phyloP scores from a whole-genome alignment of 495 filamentous ascomycete species.

The Podospora pseudocomata region DNA sequence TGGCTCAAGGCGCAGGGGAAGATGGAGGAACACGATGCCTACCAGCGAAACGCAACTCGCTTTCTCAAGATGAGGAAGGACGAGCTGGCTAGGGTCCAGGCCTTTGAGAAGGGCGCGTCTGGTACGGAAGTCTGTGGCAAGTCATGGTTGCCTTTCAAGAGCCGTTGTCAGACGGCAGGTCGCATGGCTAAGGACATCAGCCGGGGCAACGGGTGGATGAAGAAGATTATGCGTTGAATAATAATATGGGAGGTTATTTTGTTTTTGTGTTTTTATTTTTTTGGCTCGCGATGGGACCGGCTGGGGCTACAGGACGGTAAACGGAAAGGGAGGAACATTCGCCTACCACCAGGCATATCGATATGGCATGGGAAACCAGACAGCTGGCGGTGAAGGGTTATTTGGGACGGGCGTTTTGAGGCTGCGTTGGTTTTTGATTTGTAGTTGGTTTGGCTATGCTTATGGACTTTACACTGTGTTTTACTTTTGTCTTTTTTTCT shows the following conservation, averaged over 20 bases:
- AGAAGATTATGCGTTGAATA: conserved; percentile 18
- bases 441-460: neutral
- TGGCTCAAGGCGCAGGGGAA: conserved; percentile 45
- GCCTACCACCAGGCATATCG: neutral
- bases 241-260: neutral
- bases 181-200: neutral
- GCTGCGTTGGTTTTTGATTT: neutral
- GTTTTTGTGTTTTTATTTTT: conserved; percentile 7
- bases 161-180: neutral
- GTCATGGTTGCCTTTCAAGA: neutral
- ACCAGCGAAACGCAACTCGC: conserved; percentile 37
- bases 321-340: neutral
- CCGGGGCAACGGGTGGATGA: conserved; percentile 23
- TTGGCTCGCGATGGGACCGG: conserved; percentile 1
- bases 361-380: neutral
- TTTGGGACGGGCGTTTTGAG: neutral
- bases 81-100: conserved; percentile 14
- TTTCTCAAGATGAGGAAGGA: conserved; percentile 33
- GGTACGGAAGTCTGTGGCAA: neutral
- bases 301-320: conserved; percentile 9
- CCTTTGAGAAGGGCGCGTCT: neutral
- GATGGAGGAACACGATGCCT: conserved; percentile 38
- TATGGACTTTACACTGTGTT: neutral
- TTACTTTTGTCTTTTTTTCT: neutral
- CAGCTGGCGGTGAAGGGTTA: neutral